Evolutionary conservation across 192 early-diverging fungal species (phyloP).

Genomic region (Umbelopsis isabellina): DNA sequence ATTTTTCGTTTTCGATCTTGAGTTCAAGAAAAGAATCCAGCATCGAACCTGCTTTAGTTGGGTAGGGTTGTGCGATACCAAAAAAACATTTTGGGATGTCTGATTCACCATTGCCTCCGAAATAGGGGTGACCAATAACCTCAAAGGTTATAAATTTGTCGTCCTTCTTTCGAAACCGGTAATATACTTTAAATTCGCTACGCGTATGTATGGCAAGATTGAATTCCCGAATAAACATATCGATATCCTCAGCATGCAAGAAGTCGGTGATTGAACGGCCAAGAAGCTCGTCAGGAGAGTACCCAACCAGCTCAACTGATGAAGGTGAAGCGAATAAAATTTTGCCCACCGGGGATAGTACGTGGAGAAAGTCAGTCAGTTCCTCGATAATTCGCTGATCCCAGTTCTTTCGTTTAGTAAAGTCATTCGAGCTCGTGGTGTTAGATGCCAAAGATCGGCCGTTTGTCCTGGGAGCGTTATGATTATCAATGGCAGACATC

Average conservation of each 20-base stretch:
- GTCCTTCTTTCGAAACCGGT: conserved; percentile 49
- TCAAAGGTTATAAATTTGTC: conserved; percentile 46
- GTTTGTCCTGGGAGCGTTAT: not conserved
- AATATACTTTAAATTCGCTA: conserved; percentile 43
- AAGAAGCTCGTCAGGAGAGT: conserved; percentile 48
- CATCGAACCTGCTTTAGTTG: conserved; percentile 41
- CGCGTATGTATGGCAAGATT: conserved; percentile 39
- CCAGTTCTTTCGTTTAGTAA: conserved; percentile 54
- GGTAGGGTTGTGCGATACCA: conserved; percentile 49
- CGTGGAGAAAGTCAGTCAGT: conserved; percentile 50
- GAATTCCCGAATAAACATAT: conserved; percentile 51
- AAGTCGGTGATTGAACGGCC: conserved; percentile 50
- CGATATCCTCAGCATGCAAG: conserved; percentile 51
- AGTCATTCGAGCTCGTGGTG: conserved; percentile 36
- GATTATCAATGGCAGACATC: conserved; percentile 5
- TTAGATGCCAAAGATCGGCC: not conserved
- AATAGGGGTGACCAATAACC: conserved; percentile 44
- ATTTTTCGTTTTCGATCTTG: conserved; percentile 50
- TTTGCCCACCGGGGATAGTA: conserved; percentile 48
- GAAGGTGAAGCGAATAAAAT: conserved; percentile 52
- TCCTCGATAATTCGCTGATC: conserved; percentile 49
- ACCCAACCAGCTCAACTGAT: conserved; percentile 44
- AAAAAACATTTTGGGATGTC: conserved; percentile 43
- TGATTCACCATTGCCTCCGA: conserved; percentile 22
- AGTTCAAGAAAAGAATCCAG: conserved; percentile 51